Evolutionary conservation across 495 filamentous ascomycete species (phyloP).

Genomic region (Tetracladium setigerum): DNA sequence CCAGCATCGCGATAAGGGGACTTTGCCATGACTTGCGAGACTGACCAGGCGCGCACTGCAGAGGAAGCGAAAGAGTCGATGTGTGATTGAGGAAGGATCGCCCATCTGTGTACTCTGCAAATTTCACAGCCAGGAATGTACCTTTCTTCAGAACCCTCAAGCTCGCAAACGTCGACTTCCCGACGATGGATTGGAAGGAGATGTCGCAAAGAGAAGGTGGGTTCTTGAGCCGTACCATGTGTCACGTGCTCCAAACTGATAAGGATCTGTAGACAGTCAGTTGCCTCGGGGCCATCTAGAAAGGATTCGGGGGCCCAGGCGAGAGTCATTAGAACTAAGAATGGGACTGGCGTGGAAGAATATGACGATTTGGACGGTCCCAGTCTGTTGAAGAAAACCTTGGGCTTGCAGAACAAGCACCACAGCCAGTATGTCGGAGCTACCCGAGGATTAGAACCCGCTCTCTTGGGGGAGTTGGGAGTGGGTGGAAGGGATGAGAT

Average conservation of each 20-base stretch:
- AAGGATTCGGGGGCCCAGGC: constrained; percentile 10
- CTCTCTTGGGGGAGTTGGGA: constrained; percentile 57
- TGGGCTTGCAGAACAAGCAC: constrained; percentile 53
- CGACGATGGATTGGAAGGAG: constrained; percentile 47
- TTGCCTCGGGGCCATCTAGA: constrained; percentile 3
- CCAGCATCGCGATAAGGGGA: neutral
- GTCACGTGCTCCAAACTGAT: constrained; percentile 17
- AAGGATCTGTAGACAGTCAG: constrained; percentile 15
- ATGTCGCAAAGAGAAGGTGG: constrained; percentile 48
- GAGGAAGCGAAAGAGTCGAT: constrained; percentile 75
- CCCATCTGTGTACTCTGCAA: constrained; percentile 56
- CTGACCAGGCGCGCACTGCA: constrained; percentile 1
- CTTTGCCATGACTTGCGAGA: neutral
- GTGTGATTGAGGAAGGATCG: constrained; percentile 71
- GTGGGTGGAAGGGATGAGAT: constrained; percentile 62
- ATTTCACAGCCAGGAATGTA: constrained; percentile 52
- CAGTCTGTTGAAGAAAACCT: constrained; percentile 51
- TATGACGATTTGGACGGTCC: constrained; percentile 52
- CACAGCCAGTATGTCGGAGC: constrained; percentile 58
- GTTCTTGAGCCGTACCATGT: constrained; percentile 20
- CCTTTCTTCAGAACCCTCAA: constrained; percentile 54
- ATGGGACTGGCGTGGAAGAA: constrained; percentile 47
- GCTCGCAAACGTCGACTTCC: constrained; percentile 65
- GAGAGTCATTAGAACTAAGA: constrained; percentile 34
- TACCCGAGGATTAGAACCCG: constrained; percentile 66